A percentile compares a stretch with the other conserved stretches of the same genome.
These are phyloP conservation scores for Solanum arcanum DNA, from an alignment of 257 asterid genomes.

Conservation along the genomic window DNA sequence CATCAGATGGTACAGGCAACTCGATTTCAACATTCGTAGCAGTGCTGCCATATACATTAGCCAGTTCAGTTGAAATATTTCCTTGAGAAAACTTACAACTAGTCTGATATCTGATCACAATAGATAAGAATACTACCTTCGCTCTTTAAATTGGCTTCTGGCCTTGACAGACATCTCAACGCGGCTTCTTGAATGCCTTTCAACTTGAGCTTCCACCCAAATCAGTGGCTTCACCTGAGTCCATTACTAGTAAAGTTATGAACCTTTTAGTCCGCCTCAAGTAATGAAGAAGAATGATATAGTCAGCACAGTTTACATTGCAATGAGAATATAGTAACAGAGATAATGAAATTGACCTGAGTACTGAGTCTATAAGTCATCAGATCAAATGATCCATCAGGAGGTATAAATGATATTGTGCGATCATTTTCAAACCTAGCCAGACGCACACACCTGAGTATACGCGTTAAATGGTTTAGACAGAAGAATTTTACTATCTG, in stretches of 20 bases:
- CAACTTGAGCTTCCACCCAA: slow-evolving; percentile 98
- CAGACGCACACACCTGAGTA: slow-evolving; percentile 89
- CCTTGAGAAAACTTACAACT: neutral
- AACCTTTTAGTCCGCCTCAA: neutral
- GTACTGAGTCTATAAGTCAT: slow-evolving; percentile 99
- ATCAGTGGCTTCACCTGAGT: slow-evolving; percentile 92
- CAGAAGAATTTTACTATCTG: neutral
- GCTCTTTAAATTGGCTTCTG: slow-evolving; percentile 95
- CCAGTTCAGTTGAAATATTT: neutral
- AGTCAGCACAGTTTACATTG: neutral
- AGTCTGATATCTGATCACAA: neutral
- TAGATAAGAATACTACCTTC: slow-evolving; percentile 37
- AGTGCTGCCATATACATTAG: slow-evolving; percentile 39
- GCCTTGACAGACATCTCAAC: slow-evolving; percentile 79
- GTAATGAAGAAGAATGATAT: neutral
- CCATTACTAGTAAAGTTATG: neutral
- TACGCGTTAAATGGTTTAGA: slow-evolving; percentile 2
- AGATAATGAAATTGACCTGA: slow-evolving; percentile 43
- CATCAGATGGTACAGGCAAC: slow-evolving; percentile 94
- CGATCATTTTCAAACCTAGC: slow-evolving; percentile 94
- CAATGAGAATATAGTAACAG: neutral
- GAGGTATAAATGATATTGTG: slow-evolving; percentile 95
- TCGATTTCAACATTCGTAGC: slow-evolving; percentile 95
- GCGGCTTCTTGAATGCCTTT: slow-evolving; percentile 90
- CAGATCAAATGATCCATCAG: slow-evolving; percentile 98